A percentile compares a stretch with the other conserved stretches of the same genome.
phyloP scores from a whole-genome alignment of 1,284 basidiomycete species.

The Sanguinoderma infundibulare region DNA sequence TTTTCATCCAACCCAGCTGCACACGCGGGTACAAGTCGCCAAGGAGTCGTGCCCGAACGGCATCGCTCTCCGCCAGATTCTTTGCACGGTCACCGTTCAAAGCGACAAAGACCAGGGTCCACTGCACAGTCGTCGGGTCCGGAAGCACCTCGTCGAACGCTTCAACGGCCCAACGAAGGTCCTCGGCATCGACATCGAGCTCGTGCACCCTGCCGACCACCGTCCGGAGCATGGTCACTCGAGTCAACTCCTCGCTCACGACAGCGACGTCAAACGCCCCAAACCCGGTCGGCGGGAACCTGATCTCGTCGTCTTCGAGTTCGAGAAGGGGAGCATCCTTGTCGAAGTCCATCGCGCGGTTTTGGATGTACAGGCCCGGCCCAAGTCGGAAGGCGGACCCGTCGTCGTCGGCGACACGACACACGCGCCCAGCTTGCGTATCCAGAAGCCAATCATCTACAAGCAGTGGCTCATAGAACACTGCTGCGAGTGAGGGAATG shows the following conservation, averaged over 20 bases:
- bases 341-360: too few relatives aligned
- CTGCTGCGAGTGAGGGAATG: not conserved
- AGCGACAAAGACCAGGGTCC: not conserved
- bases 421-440: too few relatives aligned
- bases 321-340: too few relatives aligned
- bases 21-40: not conserved
- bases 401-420: too few relatives aligned
- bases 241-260: too few relatives aligned
- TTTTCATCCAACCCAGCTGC: not conserved
- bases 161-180: not conserved
- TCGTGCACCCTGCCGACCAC: not conserved
- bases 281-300: too few relatives aligned
- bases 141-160: not conserved
- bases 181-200: not conserved
- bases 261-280: too few relatives aligned
- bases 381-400: too few relatives aligned
- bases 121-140: not conserved
- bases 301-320: too few relatives aligned
- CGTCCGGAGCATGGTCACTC: not conserved
- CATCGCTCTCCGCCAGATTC: not conserved
- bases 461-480: not conserved
- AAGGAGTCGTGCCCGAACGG: not conserved
- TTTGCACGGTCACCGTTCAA: not conserved
- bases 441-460: too few relatives aligned
- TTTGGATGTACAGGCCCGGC: too few relatives aligned